Evolutionary conservation across 345 rosid species (phyloP).

Genomic region (Citropsis articulata): DNA sequence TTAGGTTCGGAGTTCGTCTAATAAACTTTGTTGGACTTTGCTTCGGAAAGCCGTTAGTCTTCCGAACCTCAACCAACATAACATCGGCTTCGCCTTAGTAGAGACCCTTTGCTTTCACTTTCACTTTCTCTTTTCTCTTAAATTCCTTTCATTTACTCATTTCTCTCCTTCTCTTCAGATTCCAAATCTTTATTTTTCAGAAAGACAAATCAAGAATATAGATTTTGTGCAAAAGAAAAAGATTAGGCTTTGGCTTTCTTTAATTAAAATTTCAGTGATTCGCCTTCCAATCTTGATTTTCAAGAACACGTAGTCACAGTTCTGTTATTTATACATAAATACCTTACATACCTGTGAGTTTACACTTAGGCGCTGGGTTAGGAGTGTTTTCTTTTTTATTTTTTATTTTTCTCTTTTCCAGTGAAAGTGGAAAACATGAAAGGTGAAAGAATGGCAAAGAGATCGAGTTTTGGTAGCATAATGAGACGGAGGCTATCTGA

Average conservation of each 20-base stretch:
- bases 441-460: conserved; percentile 42
- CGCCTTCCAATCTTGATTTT: neutral
- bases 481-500: conserved; percentile 57
- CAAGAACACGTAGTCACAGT: neutral
- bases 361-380: neutral
- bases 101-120: neutral
- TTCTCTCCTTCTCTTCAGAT: conserved; percentile 20
- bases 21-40: neutral
- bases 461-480: conserved; percentile 47
- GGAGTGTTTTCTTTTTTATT: too few relatives aligned
- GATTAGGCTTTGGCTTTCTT: neutral
- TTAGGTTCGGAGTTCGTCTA: conserved; percentile 17
- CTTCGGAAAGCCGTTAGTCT: conserved; percentile 43
- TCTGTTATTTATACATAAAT: neutral
- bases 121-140: conserved; percentile 5
- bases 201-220: neutral
- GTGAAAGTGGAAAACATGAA: conserved; percentile 15
- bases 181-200: neutral
- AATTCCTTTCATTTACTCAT: neutral
- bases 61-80: conserved; percentile 17
- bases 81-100: neutral
- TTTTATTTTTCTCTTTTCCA: too few relatives aligned
- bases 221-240: neutral
- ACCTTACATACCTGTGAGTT: neutral
- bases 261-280: neutral